A percentile compares a stretch with the other conserved stretches of the same genome.
Evolutionary conservation across 208 protist species (phyloP).

Genomic region (Trypanosoma brucei): DNA sequence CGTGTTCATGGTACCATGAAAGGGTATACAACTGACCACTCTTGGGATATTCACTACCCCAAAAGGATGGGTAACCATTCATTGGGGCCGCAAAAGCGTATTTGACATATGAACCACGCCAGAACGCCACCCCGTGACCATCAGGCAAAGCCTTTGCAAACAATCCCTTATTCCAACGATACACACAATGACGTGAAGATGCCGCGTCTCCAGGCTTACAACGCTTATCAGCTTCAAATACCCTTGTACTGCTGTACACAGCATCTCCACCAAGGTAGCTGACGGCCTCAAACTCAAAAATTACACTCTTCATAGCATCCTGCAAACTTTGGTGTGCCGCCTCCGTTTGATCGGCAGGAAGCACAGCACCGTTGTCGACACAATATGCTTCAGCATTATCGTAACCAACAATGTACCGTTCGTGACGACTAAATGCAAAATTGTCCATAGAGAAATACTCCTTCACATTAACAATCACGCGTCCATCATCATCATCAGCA

Average conservation of each 20-base stretch:
- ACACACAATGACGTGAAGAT: not conserved
- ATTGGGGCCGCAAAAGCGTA: not conserved
- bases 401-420: too few species aligned
- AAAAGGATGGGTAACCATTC: slow-evolving; percentile 3
- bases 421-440: too few species aligned
- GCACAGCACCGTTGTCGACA: not conserved
- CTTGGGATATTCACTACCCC: not conserved
- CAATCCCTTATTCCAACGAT: slow-evolving; percentile 2
- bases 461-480: too few species aligned
- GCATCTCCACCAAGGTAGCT: slow-evolving; percentile 1
- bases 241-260: not conserved
- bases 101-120: not conserved
- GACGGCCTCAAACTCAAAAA: too few species aligned
- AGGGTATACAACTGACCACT: not conserved
- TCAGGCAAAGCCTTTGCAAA: not conserved
- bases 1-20: not conserved
- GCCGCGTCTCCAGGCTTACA: not conserved
- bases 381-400: not conserved
- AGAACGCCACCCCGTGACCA: slow-evolving; percentile 1
- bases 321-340: not conserved
- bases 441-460: too few species aligned
- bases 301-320: not conserved
- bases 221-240: not conserved
- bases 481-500: too few species aligned
- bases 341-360: not conserved